Percentiles rank a stretch among this genome's conserved stretches.
Evolutionary conservation across 164 flowering plant species (phyloP).

Genomic region (Paratinospora sagittata): DNA sequence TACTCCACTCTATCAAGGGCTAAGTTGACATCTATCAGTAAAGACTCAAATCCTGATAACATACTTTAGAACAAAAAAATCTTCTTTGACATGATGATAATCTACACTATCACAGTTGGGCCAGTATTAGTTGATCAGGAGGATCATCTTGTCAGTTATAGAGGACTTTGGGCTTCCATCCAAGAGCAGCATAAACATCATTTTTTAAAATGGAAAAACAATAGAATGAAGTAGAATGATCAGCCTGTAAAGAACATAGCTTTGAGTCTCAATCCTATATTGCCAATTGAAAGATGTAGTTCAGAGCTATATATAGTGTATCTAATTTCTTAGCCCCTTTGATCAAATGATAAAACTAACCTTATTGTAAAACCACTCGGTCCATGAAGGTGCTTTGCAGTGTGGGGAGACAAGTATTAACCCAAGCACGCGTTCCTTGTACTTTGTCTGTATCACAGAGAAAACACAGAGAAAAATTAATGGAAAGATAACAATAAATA

Average conservation of each 20-base stretch:
- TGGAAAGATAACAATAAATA: not conserved
- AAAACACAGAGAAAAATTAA: not conserved
- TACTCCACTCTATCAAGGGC: no score
- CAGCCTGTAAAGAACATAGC: no score
- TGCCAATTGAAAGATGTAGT: no score
- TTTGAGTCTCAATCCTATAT: no score
- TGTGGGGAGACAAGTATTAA: slow-evolving; percentile 69
- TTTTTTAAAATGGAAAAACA: no score
- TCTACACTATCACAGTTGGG: no score
- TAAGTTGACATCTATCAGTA: no score
- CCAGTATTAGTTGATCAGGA: no score
- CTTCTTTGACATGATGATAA: not conserved
- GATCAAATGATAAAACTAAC: slow-evolving; percentile 21
- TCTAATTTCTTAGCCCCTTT: not conserved
- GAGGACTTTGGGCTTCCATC: no score
- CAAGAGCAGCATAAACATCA: no score
- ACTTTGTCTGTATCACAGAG: slow-evolving; percentile 40
- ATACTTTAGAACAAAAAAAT: not conserved
- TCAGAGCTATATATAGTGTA: not conserved
- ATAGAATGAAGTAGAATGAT: no score
- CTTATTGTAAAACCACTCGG: slow-evolving; percentile 77
- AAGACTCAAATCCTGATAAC: not conserved
- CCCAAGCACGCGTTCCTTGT: slow-evolving; percentile 62
- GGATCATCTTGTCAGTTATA: no score
- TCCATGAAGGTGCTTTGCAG: slow-evolving; percentile 72